Base-by-base conservation (phyloP, 768 basidiomycete species). In the Mycena latifolia region DNA sequence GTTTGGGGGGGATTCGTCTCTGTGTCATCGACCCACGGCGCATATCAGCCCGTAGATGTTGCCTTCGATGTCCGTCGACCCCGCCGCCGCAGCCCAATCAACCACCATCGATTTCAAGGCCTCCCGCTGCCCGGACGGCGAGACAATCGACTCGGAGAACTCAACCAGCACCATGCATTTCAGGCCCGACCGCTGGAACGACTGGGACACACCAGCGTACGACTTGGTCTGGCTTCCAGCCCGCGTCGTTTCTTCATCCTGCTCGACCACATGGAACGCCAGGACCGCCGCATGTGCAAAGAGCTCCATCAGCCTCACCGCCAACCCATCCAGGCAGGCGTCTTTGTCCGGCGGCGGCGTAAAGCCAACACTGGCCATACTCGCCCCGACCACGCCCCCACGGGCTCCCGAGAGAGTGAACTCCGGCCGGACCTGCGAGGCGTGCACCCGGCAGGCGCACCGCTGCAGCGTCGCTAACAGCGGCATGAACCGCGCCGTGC, bases 81-180 rank as follows among this genome's bases (percentile, higher is more conserved):
- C 59, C 41, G 48, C 59, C 50, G 37, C 59, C 51, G 51, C 50
- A 52, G 50, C 50, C 59, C 50, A 43, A 61, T 52, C 51, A 61
- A 61, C 50, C 59, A 61, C 50, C 59, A 61, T 61, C 50, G 59
- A 61, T 17, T 53, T 61, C 37, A 61, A 15, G 51, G 59, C 59
- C 59, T 61, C 59, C 41, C 48, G 59, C 50, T 53, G 37, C 59
- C 59, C 48, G 29, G 59, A 43, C 28, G 59, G 59, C 59, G 50
- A 53, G 50, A 61, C 50, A 53, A 53, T 61, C 59, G 59, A 61
- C 50, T 61, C 59, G 50, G 59, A 61, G 59, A 61, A 61, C 59
- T 61, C 59, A 53, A 61, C 59, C 51, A 61, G 50, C 50, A 61
- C 59, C 59, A 61, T 52, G 59, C 59, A 61, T 45, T 53, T 61